These are phyloP conservation scores for Dryas alaskensis DNA, from an alignment of 306 rosid genomes.

Conservation along the genomic window DNA sequence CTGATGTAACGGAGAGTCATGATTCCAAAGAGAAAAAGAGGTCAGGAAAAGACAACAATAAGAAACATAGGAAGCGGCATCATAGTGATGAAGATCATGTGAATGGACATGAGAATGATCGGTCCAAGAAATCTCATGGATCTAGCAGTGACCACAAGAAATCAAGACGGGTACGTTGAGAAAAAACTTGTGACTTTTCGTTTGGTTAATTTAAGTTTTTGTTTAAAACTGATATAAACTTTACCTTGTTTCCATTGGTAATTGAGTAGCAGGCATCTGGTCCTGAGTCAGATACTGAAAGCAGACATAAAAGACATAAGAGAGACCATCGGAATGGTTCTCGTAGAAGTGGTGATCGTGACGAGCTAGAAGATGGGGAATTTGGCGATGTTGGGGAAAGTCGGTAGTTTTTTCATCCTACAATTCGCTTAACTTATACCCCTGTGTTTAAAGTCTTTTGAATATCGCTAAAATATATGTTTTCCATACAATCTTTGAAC, in stretches of 20 bases:
- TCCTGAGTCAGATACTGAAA: slow-evolving; percentile 71
- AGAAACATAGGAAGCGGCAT: slow-evolving; percentile 61
- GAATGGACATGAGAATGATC: slow-evolving; percentile 58
- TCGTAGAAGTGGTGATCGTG: slow-evolving; percentile 56
- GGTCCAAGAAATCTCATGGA: slow-evolving; percentile 63
- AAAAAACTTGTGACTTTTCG: background rate
- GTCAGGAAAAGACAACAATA: slow-evolving; percentile 43
- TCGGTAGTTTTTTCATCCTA: slow-evolving; percentile 47
- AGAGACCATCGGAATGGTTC: slow-evolving; percentile 67
- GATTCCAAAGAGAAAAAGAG: slow-evolving; percentile 55
- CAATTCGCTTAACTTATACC: background rate
- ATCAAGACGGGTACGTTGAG: slow-evolving; percentile 60
- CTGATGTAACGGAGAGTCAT: slow-evolving; percentile 50
- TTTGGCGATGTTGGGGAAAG: slow-evolving; percentile 62
- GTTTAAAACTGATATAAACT: slow-evolving; percentile 10
- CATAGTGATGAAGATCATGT: slow-evolving; percentile 56
- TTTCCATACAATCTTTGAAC: slow-evolving; percentile 7
- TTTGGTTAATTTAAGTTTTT: slow-evolving; percentile 14
- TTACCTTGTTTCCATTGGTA: background rate
- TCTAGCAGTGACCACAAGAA: slow-evolving; percentile 69
- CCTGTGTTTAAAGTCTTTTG: background rate
- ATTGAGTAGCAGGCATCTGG: slow-evolving; percentile 64
- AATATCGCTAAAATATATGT: slow-evolving; percentile 17
- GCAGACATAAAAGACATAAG: slow-evolving; percentile 71
- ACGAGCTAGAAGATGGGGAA: slow-evolving; percentile 78